phyloP scores from a whole-genome alignment of 2,329 filamentous ascomycete genomes.

The Venturia oleaginea region DNA sequence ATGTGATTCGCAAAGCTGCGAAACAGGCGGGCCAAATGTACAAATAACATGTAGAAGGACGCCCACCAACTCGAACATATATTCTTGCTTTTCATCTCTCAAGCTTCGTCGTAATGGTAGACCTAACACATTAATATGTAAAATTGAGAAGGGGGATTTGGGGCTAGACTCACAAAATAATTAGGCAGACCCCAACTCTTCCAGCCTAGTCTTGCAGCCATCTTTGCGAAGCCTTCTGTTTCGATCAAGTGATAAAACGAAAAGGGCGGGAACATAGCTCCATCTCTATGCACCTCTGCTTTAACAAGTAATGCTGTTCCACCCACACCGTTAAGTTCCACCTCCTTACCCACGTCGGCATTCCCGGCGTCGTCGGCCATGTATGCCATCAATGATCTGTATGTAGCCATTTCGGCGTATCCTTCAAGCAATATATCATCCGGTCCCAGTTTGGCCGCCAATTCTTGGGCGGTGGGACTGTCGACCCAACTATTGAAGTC shows the following conservation, averaged over 20 bases:
- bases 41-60: neutral
- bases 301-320: conserved; percentile 90
- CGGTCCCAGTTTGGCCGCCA: conserved; percentile 71
- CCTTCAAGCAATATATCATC: conserved; percentile 93
- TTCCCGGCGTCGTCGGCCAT: conserved; percentile 49
- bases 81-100: conserved; percentile 32
- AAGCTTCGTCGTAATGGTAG: conserved; percentile 73
- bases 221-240: conserved; percentile 96
- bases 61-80: neutral
- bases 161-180: conserved; percentile 66
- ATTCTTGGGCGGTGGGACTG: conserved; percentile 64
- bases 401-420: conserved; percentile 87
- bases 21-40: neutral
- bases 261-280: conserved; percentile 97
- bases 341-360: conserved; percentile 48
- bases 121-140: conserved; percentile 43
- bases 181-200: conserved; percentile 82
- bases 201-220: conserved; percentile 86
- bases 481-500: conserved; percentile 99
- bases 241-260: conserved; percentile 95
- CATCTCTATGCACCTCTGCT: conserved; percentile 92
- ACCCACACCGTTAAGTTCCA: conserved; percentile 84
- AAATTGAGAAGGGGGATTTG: neutral
- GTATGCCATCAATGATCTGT: conserved; percentile 83
- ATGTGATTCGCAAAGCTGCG: neutral